Percentiles rank a stretch among this genome's conserved stretches.
These are phyloP conservation scores for Clonostachys chloroleuca DNA, from an alignment of 2,329 filamentous ascomycete genomes.

Conservation along the genomic window DNA sequence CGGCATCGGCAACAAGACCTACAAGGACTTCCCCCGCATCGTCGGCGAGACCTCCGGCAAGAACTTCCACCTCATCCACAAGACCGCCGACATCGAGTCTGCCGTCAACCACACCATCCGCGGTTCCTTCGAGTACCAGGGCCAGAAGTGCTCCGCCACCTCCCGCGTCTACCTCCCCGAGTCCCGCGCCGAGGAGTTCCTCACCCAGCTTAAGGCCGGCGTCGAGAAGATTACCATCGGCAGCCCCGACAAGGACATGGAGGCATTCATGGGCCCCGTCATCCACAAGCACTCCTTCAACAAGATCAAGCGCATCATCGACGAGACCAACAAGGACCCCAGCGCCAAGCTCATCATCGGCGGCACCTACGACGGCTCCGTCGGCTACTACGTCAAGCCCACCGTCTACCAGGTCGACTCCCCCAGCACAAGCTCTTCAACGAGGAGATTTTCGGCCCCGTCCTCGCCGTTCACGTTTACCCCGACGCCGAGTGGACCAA, in stretches of 20 bases:
- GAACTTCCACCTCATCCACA: slow-evolving; percentile 46
- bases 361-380: slow-evolving; percentile 33
- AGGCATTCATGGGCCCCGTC: slow-evolving; percentile 40
- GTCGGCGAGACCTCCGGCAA: slow-evolving; percentile 47
- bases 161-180: slow-evolving; percentile 51
- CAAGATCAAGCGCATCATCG: slow-evolving; percentile 37
- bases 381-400: slow-evolving; percentile 39
- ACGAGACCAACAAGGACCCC: slow-evolving; percentile 33
- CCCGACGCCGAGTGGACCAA: slow-evolving; percentile 22
- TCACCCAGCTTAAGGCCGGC: slow-evolving; percentile 11
- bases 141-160: slow-evolving; percentile 46
- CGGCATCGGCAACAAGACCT: slow-evolving; percentile 12
- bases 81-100: slow-evolving; percentile 38
- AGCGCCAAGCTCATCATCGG: slow-evolving; percentile 35
- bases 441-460: slow-evolving; percentile 42
- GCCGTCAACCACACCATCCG: slow-evolving; percentile 40
- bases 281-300: slow-evolving; percentile 41
- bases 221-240: slow-evolving; percentile 16
- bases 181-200: slow-evolving; percentile 30
- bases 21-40: slow-evolving; percentile 32
- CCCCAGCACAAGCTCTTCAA: slow-evolving; percentile 36
- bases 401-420: slow-evolving; percentile 37
- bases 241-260: slow-evolving; percentile 20
- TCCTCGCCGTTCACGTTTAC: slow-evolving; percentile 41
- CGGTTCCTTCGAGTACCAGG: slow-evolving; percentile 44